Percentiles rank a stretch among this genome's conserved stretches.
Evolutionary conservation across 331 rosid species (phyloP).

Genomic region (Rhamnella rubrinervis): DNA sequence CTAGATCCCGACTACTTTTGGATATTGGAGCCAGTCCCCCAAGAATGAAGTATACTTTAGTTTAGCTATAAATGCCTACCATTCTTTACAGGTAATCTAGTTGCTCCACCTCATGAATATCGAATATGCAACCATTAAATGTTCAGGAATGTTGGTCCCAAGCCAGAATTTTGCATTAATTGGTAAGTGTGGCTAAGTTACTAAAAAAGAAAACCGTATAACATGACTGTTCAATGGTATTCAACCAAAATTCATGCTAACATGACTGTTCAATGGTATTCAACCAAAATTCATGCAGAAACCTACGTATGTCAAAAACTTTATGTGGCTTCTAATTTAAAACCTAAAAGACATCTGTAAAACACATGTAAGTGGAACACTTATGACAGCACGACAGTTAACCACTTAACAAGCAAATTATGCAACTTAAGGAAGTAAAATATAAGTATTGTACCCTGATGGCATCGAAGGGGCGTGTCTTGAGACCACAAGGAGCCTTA

Average conservation of each 20-base stretch:
- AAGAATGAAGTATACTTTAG: no score
- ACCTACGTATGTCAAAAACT: background rate
- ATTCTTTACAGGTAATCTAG: conserved; percentile 7
- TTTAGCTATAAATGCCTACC: conserved; percentile 22
- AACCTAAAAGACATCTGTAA: background rate
- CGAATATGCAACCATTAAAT: background rate
- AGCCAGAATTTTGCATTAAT: background rate
- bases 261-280: background rate
- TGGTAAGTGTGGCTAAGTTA: conserved; percentile 1
- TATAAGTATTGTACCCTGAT: conserved; percentile 64
- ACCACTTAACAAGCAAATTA: conserved; percentile 1
- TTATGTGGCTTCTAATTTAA: background rate
- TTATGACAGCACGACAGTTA: background rate
- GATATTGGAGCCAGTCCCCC: no score
- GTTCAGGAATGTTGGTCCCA: background rate
- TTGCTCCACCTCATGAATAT: background rate
- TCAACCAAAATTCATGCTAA: background rate
- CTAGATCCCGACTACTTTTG: no score
- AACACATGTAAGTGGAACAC: background rate
- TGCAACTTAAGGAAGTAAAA: conserved; percentile 5
- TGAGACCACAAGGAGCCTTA: conserved; percentile 98
- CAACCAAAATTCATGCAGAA: background rate
- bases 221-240: background rate
- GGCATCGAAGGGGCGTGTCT: conserved; percentile 95
- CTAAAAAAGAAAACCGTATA: background rate